Evolutionary conservation across 371 early-diverging fungal species (phyloP).

Genomic region (Funneliformis caledonium): DNA sequence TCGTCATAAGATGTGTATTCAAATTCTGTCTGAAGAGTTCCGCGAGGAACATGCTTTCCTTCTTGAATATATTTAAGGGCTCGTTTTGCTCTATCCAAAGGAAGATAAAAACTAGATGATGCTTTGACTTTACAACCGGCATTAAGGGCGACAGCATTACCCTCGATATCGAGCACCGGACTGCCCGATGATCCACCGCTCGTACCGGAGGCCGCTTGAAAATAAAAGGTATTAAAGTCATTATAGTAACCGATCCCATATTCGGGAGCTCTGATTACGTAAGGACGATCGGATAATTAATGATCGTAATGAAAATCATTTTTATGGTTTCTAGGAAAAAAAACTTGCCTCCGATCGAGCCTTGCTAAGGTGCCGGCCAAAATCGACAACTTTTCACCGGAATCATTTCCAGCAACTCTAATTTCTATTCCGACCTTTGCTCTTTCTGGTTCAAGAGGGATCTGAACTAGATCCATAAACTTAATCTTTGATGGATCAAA

Average conservation of each 20-base stretch:
- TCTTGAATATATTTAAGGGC: constrained; percentile 65
- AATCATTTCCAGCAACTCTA: constrained; percentile 84
- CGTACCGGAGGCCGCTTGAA: constrained; percentile 71
- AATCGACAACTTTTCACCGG: constrained; percentile 82
- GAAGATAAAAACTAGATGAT: constrained; percentile 66
- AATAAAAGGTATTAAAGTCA: constrained; percentile 72
- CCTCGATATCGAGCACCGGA: constrained; percentile 70
- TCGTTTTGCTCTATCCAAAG: constrained; percentile 70
- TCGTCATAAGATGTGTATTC: constrained; percentile 65
- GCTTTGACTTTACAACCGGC: constrained; percentile 68
- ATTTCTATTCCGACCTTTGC: constrained; percentile 85
- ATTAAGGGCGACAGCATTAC: constrained; percentile 71
- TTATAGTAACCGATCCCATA: constrained; percentile 74
- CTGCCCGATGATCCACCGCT: constrained; percentile 72
- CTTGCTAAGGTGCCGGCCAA: constrained; percentile 80
- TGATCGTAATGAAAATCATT: neutral
- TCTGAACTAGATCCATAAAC: constrained; percentile 73
- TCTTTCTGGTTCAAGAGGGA: constrained; percentile 71
- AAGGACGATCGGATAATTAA: neutral
- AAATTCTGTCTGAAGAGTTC: constrained; percentile 74
- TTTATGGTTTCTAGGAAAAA: neutral
- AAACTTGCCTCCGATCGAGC: constrained; percentile 59
- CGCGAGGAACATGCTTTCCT: constrained; percentile 67
- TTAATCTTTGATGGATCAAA: constrained; percentile 80
- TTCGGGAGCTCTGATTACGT: constrained; percentile 59